Percentiles rank a stretch among this genome's conserved stretches.
These are phyloP conservation scores for Fraxinus paxiana DNA, from an alignment of 305 asterid species.

Conservation along the genomic window DNA sequence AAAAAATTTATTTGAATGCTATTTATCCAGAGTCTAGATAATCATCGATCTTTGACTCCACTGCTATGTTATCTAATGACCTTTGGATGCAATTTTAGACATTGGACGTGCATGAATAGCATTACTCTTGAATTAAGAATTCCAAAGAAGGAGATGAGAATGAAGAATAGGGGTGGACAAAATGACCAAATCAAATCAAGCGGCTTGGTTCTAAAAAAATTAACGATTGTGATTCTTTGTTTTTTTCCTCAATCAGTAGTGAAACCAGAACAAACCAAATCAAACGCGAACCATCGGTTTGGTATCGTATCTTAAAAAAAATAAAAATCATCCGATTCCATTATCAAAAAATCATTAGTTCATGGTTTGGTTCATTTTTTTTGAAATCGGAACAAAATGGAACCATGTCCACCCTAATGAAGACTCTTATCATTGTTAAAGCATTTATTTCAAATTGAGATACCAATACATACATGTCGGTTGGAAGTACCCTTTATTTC, in stretches of 20 bases:
- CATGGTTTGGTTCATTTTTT: background rate
- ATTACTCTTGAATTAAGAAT: background rate
- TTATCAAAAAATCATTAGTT: background rate
- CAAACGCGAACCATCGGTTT: too few species aligned
- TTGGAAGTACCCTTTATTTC: background rate
- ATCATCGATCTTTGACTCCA: background rate
- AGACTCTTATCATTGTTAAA: background rate
- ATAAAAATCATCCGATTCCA: background rate
- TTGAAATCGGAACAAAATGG: background rate
- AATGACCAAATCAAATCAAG: background rate
- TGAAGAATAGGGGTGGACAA: background rate
- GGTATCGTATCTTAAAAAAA: background rate
- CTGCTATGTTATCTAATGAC: background rate
- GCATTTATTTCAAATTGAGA: slow-evolving; percentile 32
- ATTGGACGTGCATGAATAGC: background rate
- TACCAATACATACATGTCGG: slow-evolving; percentile 33
- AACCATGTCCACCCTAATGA: background rate
- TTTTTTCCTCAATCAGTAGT: background rate
- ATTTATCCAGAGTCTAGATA: background rate
- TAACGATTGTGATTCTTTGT: too few species aligned
- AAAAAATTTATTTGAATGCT: background rate
- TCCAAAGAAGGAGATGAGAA: background rate
- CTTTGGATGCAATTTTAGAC: background rate
- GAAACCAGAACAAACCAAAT: background rate
- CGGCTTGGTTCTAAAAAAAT: too few species aligned